Evolutionary conservation across 2,329 filamentous ascomycete species (phyloP), one percentile per base, ranked within the genome.

Genomic region (Fusarium anguioides): DNA sequence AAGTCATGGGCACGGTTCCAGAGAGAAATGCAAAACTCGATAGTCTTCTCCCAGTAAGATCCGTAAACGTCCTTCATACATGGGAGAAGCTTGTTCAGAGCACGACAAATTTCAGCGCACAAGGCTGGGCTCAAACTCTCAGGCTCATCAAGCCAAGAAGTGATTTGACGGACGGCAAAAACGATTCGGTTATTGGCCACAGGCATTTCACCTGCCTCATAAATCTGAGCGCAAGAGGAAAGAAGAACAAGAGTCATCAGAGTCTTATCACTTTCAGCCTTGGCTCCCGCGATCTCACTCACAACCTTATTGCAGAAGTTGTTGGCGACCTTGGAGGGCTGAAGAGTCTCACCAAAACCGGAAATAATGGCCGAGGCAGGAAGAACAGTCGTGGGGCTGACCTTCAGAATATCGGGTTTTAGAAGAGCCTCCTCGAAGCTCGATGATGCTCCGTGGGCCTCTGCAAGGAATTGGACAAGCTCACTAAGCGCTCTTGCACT

Each of bases 11-110:
- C 82, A 5, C 81, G 80, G 5, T 81, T 79, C 88, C 90, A 92
- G 1, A 88, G 78, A 9, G 80, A 77, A 12, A 84, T 79, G 60
- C 90, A 86, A 47, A 88, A 86, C 31, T 86, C 81, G 18, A 93
- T 78, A 0, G 85, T 78, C 45, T 86, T 86, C 48, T 89, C 86
- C 96, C 96, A 99, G 74, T 97, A 92, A 0, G 91, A 87, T 1
- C 95, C 96, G 72, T 97, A 97, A 2, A 97, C 88, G 44, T 94
- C 91, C 59, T 88, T 86, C 70, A 97, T 90, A 37, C 86, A 86
- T 3, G 92, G 92, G 0, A 97, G 78, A 5, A 97, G 80, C 5
- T 82, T 79, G 3, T 86, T 80, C 51, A 93, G 73, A 61, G 82
- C 83, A 71, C 89, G 79, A 74, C 88, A 86, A 64, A 84, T 78